A percentile compares a stretch with the other conserved stretches of the same genome.
These are phyloP conservation scores for Trametes cingulata DNA, from an alignment of 768 basidiomycete species.

Conservation along the genomic window DNA sequence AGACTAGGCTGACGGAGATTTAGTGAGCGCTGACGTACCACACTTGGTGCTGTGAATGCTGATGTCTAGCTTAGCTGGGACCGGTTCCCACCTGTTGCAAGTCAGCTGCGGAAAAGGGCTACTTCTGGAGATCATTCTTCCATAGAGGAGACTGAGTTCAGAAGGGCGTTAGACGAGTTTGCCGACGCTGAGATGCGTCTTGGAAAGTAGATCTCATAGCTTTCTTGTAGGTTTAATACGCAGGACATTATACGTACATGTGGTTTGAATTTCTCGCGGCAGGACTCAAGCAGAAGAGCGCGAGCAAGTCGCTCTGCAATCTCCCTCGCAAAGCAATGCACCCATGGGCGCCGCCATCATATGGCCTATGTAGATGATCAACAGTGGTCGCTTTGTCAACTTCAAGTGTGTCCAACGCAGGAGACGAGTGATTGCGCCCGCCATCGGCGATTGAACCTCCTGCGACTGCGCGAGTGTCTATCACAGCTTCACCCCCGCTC, in stretches of 20 bases:
- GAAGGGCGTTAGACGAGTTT: slow-evolving; percentile 74
- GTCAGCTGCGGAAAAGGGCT: slow-evolving; percentile 8
- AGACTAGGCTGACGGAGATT: slow-evolving; percentile 78
- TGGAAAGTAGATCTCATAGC: slow-evolving; percentile 54
- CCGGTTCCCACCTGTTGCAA: slow-evolving; percentile 4
- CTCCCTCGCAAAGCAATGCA: too few relatives aligned
- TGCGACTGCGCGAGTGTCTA: too few relatives aligned
- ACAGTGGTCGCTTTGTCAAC: too few relatives aligned
- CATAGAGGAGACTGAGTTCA: slow-evolving; percentile 51
- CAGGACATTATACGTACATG: background rate
- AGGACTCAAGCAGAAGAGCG: too few relatives aligned
- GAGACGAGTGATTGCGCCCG: background rate
- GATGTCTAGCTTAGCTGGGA: slow-evolving; percentile 23
- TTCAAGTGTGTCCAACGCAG: too few relatives aligned
- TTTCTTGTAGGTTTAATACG: slow-evolving; percentile 7
- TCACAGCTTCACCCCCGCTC: too few relatives aligned
- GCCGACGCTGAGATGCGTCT: slow-evolving; percentile 74
- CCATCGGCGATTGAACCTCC: too few relatives aligned
- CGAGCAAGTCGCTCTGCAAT: too few relatives aligned
- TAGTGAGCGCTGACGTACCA: slow-evolving; percentile 48
- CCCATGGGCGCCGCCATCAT: too few relatives aligned
- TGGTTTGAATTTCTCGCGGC: background rate
- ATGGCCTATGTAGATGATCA: too few relatives aligned
- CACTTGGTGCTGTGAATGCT: background rate
- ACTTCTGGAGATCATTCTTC: background rate